Evolutionary conservation across 1,139 yeast genomes (phyloP).

Genomic region (Zygosaccharomyces sapae): DNA sequence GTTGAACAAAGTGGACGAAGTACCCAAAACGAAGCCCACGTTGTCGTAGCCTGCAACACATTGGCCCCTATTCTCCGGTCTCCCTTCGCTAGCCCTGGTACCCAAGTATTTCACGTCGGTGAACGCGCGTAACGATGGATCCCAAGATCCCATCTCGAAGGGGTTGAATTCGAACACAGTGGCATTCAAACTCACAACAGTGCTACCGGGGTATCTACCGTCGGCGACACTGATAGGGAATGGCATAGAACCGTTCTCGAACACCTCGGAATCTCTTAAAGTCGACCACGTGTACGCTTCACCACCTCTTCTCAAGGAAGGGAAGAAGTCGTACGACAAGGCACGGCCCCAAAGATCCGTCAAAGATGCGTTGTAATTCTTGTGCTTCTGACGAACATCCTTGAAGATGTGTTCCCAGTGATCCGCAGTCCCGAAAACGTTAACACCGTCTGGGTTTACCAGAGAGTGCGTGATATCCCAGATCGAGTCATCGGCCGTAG

Average conservation of each 20-base stretch:
- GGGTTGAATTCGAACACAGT: slow-evolving; percentile 79
- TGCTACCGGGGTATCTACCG: slow-evolving; percentile 69
- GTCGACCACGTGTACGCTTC: slow-evolving; percentile 47
- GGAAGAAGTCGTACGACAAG: slow-evolving; percentile 68
- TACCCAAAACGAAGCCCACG: slow-evolving; percentile 71
- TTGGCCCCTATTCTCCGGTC: slow-evolving; percentile 38
- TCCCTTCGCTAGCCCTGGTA: slow-evolving; percentile 57
- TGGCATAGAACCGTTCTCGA: slow-evolving; percentile 64
- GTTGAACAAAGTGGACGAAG: slow-evolving; percentile 76
- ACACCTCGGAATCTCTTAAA: slow-evolving; percentile 35
- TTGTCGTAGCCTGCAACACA: slow-evolving; percentile 73
- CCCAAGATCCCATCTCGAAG: slow-evolving; percentile 87
- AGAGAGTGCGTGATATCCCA: slow-evolving; percentile 65
- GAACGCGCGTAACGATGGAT: slow-evolving; percentile 65
- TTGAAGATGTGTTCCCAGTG: slow-evolving; percentile 46
- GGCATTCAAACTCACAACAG: slow-evolving; percentile 56
- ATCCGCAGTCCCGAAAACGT: slow-evolving; percentile 51
- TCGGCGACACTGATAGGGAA: slow-evolving; percentile 76
- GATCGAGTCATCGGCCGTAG: slow-evolving; percentile 49
- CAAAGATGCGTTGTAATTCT: slow-evolving; percentile 67
- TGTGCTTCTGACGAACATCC: slow-evolving; percentile 48
- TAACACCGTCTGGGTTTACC: slow-evolving; percentile 65
- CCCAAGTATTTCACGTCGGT: slow-evolving; percentile 70
- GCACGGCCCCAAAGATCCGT: slow-evolving; percentile 95
- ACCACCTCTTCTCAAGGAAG: slow-evolving; percentile 51